These are phyloP conservation scores for Naganishia sp. DNA, from an alignment of 1,284 basidiomycete genomes.

Conservation along the genomic window DNA sequence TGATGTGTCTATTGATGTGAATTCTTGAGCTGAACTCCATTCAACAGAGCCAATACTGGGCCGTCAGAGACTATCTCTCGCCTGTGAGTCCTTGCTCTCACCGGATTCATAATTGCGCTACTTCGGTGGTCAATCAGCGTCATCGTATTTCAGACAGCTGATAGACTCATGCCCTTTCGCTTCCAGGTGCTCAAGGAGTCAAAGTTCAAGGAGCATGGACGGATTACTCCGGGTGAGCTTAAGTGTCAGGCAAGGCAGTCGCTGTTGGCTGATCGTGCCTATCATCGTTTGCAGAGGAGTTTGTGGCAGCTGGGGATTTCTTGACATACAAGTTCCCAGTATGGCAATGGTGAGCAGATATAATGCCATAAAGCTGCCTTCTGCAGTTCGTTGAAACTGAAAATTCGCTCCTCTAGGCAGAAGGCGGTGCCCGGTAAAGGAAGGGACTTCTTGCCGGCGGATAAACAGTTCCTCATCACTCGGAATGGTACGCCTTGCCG, in stretches of 20 bases:
- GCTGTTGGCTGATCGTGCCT: not conserved
- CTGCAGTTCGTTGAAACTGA: too few relatives aligned
- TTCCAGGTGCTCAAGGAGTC: constrained; percentile 87
- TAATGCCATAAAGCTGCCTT: not conserved
- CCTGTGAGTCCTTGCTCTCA: constrained; percentile 62
- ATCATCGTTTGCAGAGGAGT: constrained; percentile 69
- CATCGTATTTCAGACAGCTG: not conserved
- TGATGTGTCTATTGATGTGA: not conserved
- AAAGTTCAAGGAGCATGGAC: constrained; percentile 98
- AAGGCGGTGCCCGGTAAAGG: constrained; percentile 79
- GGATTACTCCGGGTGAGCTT: constrained; percentile 77
- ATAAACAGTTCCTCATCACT: constrained; percentile 96
- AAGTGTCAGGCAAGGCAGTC: constrained; percentile 40
- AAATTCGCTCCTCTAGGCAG: constrained; percentile 63
- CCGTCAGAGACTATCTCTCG: constrained; percentile 92
- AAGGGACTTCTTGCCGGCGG: constrained; percentile 85
- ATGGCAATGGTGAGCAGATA: constrained; percentile 75
- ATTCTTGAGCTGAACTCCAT: not conserved
- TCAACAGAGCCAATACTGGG: constrained; percentile 78
- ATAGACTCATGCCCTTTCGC: not conserved
- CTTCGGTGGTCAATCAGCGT: not conserved
- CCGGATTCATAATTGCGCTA: constrained; percentile 7
- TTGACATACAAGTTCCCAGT: constrained; percentile 93
- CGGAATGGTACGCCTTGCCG: constrained; percentile 62
- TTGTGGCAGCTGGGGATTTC: constrained; percentile 92